Base-by-base conservation (phyloP, 805 yeast genomes). In the Spathaspora girioi region DNA sequence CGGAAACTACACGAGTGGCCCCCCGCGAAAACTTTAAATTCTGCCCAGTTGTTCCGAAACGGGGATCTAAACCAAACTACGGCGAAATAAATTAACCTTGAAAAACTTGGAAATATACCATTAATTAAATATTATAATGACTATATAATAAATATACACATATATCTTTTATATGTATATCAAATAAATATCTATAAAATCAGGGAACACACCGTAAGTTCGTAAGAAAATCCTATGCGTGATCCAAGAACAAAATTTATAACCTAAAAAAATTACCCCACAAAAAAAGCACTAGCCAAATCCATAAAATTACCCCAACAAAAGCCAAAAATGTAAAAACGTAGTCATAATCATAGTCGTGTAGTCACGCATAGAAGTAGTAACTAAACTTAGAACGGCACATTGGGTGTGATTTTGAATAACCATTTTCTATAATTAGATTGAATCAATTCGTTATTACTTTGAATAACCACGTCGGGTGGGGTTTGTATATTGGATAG, bases 371-470 rank as follows among this genome's bases (percentile, higher is more conserved):
- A 20, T 14, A 42, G 2, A 23, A 7, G 43, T 40, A 35, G 40
- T 35, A 35, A 23, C 26, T 35, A 14, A 32, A 11, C 10, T 42
- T 47, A 47, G 8, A 23, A 47, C 19, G 50, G 50, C 27, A 47
- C 47, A 7, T 49, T 49, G 14, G 61, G 59, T 23, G 57, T 40
- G 35, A 59, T 47, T 18, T 56, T 54, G 19, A 62, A 50, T 45
- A 65, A 57, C 68, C 68, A 65, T 50, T 64, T 64, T 47, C 64
- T 54, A 49, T 65, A 65, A 50, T 65, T 65, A 1, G 55, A 40
- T 47, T 54, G 56, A 10, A 62, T 55, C 15, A 59, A 49, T 38
- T 60, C 52, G 45, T 59, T 60, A 42, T 55, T 57, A 20, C 48
- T 54, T 43, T 29, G 59, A 48, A 48, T 51, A 10, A 50, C 11